Evolutionary conservation across 768 basidiomycete species (phyloP).

Genomic region (Auriscalpium vulgare): DNA sequence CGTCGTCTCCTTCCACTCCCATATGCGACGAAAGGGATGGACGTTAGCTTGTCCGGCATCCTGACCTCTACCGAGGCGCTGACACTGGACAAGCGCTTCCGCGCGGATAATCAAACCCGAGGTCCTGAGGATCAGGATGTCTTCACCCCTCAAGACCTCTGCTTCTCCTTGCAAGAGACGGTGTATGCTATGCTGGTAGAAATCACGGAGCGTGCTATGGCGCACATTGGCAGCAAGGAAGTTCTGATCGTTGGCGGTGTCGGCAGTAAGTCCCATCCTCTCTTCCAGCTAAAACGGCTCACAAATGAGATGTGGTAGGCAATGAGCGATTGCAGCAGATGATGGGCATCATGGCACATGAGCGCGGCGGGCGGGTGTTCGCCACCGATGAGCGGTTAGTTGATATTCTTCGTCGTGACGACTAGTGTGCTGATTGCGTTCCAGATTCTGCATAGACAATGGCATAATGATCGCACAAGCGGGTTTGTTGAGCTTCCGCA

Average conservation of each 20-base stretch:
- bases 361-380: constrained; percentile 83
- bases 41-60: constrained; percentile 92
- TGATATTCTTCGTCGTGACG: background rate
- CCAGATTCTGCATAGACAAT: constrained; percentile 93
- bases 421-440: background rate
- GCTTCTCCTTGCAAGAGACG: constrained; percentile 95
- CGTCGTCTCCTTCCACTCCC: constrained; percentile 77
- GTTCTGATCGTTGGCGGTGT: constrained; percentile 98
- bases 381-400: constrained; percentile 90
- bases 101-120: constrained; percentile 34
- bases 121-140: constrained; percentile 46
- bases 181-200: constrained; percentile 98
- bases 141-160: constrained; percentile 92
- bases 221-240: constrained; percentile 93
- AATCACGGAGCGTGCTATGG: constrained; percentile 98
- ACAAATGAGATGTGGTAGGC: constrained; percentile 35
- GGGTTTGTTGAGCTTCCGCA: constrained; percentile 83
- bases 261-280: constrained; percentile 66
- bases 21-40: constrained; percentile 98
- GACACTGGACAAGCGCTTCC: constrained; percentile 78
- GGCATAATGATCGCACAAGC: constrained; percentile 99
- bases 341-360: constrained; percentile 97
- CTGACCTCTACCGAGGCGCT: constrained; percentile 83
- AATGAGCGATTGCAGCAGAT: constrained; percentile 93
- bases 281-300: background rate